Evolutionary conservation across 306 rosid genomes (phyloP).

Genomic region (Acacia confusa): DNA sequence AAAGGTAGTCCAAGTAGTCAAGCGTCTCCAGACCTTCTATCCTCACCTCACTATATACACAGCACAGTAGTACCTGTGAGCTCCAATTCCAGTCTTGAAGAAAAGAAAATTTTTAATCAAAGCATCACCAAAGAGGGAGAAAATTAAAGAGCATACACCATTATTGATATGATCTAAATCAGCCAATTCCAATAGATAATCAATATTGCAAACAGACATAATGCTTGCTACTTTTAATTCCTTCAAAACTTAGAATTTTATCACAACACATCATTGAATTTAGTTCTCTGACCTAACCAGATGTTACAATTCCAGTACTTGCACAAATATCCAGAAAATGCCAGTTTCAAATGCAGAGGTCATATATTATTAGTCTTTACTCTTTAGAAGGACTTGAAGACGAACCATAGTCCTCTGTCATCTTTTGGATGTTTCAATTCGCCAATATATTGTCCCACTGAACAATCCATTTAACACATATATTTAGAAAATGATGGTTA

Average conservation of each 20-base stretch:
- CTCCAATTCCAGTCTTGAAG: conserved; percentile 20
- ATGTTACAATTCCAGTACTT: neutral
- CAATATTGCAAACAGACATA: conserved; percentile 4
- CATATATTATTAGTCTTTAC: neutral
- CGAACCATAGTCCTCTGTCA: neutral
- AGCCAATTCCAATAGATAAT: neutral
- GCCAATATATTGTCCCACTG: no score
- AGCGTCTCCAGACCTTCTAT: conserved; percentile 93
- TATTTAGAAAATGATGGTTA: neutral
- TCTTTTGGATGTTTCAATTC: neutral
- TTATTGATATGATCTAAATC: neutral
- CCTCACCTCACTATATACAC: conserved; percentile 73
- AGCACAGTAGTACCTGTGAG: conserved; percentile 28
- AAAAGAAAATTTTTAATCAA: neutral
- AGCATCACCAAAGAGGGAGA: conserved; percentile 9
- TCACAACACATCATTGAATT: neutral
- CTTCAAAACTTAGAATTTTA: neutral
- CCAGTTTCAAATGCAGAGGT: neutral
- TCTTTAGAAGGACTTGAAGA: neutral
- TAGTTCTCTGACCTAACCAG: neutral
- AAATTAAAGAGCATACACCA: neutral
- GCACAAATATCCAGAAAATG: neutral
- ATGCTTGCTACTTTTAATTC: neutral
- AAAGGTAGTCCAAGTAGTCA: conserved; percentile 83
- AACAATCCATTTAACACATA: neutral